These are phyloP conservation scores for Penicillium desertorum DNA, from an alignment of 495 filamentous ascomycete species.

Conservation along the genomic window DNA sequence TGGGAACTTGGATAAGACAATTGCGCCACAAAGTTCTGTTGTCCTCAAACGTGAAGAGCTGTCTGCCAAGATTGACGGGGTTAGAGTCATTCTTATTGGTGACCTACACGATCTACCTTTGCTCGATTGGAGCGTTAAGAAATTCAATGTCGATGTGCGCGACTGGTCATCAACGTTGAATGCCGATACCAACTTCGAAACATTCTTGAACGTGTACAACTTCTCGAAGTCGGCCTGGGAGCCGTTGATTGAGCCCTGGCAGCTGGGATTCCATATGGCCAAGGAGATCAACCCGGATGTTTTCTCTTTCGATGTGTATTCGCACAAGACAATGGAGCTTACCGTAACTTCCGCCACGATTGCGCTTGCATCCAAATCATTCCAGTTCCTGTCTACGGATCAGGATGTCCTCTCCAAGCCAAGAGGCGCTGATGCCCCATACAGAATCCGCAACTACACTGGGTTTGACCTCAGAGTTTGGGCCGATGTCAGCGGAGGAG, in stretches of 20 bases:
- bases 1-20: constrained; percentile 23
- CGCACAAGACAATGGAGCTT: constrained; percentile 84
- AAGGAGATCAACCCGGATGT: constrained; percentile 72
- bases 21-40: constrained; percentile 44
- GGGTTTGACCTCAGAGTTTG: constrained; percentile 86
- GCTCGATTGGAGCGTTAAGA: constrained; percentile 89
- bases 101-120: constrained; percentile 93
- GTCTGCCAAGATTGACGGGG: constrained; percentile 78
- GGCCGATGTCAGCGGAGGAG: constrained; percentile 65
- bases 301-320: constrained; percentile 80
- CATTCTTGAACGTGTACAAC: constrained; percentile 95
- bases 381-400: constrained; percentile 82
- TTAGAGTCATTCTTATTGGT: constrained; percentile 90
- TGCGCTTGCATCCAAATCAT: constrained; percentile 86
- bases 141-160: constrained; percentile 75
- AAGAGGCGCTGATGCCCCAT: constrained; percentile 86
- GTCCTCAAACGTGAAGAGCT: constrained; percentile 79
- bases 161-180: constrained; percentile 90
- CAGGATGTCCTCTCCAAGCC: constrained; percentile 95
- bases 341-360: constrained; percentile 94
- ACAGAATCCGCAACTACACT: constrained; percentile 90
- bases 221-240: constrained; percentile 99
- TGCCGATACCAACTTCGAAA: constrained; percentile 85
- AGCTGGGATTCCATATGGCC: constrained; percentile 84
- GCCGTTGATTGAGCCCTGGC: constrained; percentile 94